These are phyloP conservation scores for Aquilaria malaccensis DNA, from an alignment of 345 rosid species.

Conservation along the genomic window DNA sequence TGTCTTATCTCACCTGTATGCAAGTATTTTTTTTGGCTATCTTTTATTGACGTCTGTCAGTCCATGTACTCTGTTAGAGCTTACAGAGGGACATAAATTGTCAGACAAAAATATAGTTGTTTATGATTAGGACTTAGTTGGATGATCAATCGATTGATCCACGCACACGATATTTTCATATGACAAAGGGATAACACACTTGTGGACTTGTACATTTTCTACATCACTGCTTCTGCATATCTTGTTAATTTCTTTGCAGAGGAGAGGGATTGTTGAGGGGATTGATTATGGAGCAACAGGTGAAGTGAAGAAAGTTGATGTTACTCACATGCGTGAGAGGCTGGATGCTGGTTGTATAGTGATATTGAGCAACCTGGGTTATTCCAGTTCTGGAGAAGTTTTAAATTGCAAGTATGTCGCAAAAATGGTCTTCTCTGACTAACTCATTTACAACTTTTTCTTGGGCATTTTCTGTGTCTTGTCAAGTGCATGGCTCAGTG, in stretches of 20 bases:
- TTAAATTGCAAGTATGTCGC: constrained; percentile 90
- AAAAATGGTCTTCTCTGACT: background rate
- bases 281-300: constrained; percentile 97
- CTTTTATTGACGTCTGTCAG: background rate
- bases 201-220: background rate
- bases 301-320: constrained; percentile 90
- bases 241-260: constrained; percentile 35
- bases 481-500: too few relatives aligned
- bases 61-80: background rate
- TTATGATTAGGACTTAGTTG: too few relatives aligned
- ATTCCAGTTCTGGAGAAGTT: constrained; percentile 96
- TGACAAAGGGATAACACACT: too few relatives aligned
- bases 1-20: background rate
- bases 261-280: constrained; percentile 91
- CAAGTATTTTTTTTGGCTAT: background rate
- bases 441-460: too few relatives aligned
- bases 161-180: too few relatives aligned
- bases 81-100: too few relatives aligned
- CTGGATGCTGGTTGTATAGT: constrained; percentile 85
- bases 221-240: constrained; percentile 7
- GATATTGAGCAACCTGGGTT: constrained; percentile 80
- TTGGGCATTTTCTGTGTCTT: too few relatives aligned
- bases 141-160: too few relatives aligned
- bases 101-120: too few relatives aligned
- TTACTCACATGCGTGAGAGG: constrained; percentile 72